Base-by-base conservation (phyloP, 805 yeast genomes). In the Candida krabiensis region DNA sequence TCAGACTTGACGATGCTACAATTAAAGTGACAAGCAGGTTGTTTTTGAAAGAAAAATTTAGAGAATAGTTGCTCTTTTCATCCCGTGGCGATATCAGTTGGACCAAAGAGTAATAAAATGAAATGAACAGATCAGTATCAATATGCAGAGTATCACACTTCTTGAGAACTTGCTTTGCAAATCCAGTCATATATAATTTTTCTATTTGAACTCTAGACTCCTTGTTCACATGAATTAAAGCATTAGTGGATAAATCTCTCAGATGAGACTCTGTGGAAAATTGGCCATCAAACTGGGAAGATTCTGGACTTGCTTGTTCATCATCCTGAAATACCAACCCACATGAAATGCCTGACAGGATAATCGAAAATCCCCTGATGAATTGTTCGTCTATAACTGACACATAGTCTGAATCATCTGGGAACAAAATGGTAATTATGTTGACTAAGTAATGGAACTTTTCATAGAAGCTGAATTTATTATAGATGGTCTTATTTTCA, bases 11-110 rank as follows among this genome's bases (percentile, higher is more conserved):
- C 1, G 55, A 49, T 1, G 55, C 50, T 9, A 57, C 60, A 13
- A 57, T 50, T 33, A 56, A 28, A 19, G 42, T 49, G 11, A 54
- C 54, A 16, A 56, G 33, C 2, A 57, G 35, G 18, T 43, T 44
- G 25, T 41, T 49, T 29, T 52, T 52, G 26, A 47, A 34, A 2
- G 45, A 36, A 13, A 40, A 19, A 28, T 52, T 56, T 3, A 44
- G 18, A 11, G 38, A 16, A 28, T 29, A 33, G 22, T 26, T 16
- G 5, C 31, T 14, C 9, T 25, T 33, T 12, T 33, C 19, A 13
- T 39, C 44, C 8, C 29, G 38, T 4, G 49, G 48, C 9, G 50
- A 26, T 4, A 53, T 42, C 13, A 53, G 41, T 27, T 49, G 53
- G 4, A 52, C 17, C 21, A 53, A 33, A 1, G 53, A 43, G 30